phyloP scores from a whole-genome alignment of 257 asterid species.

The Salvia splendens region DNA sequence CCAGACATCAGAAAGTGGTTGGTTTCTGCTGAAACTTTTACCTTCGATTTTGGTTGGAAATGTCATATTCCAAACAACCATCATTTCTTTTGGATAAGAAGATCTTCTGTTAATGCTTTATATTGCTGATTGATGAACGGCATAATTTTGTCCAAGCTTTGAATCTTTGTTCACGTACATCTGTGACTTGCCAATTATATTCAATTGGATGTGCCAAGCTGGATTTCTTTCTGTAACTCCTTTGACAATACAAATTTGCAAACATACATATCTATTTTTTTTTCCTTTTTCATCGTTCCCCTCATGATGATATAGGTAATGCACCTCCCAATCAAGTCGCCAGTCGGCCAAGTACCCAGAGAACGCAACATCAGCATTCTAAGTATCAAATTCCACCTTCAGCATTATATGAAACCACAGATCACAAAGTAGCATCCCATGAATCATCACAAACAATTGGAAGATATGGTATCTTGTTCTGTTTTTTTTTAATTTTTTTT shows the following conservation, averaged over 20 bases:
- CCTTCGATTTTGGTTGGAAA: conserved; percentile 16
- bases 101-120: not conserved
- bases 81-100: conserved; percentile 1
- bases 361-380: conserved; percentile 48
- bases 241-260: not conserved
- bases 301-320: conserved; percentile 40
- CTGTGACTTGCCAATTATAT: not conserved
- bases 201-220: not conserved
- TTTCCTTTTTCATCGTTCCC: not conserved
- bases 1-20: conserved; percentile 55
- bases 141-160: conserved; percentile 5
- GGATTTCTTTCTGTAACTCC: not conserved
- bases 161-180: not conserved
- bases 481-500: not conserved
- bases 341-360: conserved; percentile 39
- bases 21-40: conserved; percentile 35
- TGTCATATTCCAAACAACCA: conserved; percentile 7
- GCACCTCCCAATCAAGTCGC: conserved; percentile 36
- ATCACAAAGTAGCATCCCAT: conserved; percentile 42
- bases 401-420: conserved; percentile 64
- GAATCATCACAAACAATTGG: conserved; percentile 44
- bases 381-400: conserved; percentile 73
- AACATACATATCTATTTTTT: not conserved
- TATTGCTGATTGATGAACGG: not conserved
- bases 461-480: conserved; percentile 45